Evolutionary conservation across 257 asterid genomes (phyloP), one percentile per base, ranked within the genome.

Genomic region (Solanum lycopersicoides): DNA sequence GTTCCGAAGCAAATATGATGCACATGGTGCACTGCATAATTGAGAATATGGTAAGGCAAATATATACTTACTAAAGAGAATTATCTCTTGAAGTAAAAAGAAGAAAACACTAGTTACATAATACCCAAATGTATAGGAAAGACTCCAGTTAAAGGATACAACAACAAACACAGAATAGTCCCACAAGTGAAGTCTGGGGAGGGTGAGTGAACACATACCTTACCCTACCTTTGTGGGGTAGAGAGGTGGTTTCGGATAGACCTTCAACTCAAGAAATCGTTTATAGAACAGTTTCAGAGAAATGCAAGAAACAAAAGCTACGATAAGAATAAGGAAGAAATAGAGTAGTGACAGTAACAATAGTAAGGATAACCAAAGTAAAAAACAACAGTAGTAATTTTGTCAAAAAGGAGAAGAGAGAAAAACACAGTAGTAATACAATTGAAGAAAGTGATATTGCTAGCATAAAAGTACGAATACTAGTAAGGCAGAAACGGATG

Each of bases 1-100:
- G 92, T 88, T 97, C 66, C 99, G 98, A 42, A 96, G 99, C 98
- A 97, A 89, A 89, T 97, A 97, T 42, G 99, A 97, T 71, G 91
- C 99, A 88, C 99, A 97, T 13, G 99, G 99, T 41, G 90, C 99
- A 89, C 99, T 97, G 98, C 76, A 88, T 25, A 87, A 85, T 85
- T 25, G 35, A 87, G 86, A 89, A 28, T 30, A 47, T 82, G 28
- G 42, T 11, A 18, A 80, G 16, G 30, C 20, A 80, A 50, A 12
- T 80, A 80, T 32, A 30, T 47, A 50, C 84, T 30, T 47, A 45
- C 30, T 47, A 80, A 47, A 80, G 30, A 44, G 68, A 80, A 18
- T 50, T 80, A 14, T 47, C 23, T 50, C 18, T 50, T 80, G 10
- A 80, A 80, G 85, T 50, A 80, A 80, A 63, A 47, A 80, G 18